Conservation (phyloP, 2,329 filamentous ascomycete genomes). For the Neurospora sp. region DNA sequence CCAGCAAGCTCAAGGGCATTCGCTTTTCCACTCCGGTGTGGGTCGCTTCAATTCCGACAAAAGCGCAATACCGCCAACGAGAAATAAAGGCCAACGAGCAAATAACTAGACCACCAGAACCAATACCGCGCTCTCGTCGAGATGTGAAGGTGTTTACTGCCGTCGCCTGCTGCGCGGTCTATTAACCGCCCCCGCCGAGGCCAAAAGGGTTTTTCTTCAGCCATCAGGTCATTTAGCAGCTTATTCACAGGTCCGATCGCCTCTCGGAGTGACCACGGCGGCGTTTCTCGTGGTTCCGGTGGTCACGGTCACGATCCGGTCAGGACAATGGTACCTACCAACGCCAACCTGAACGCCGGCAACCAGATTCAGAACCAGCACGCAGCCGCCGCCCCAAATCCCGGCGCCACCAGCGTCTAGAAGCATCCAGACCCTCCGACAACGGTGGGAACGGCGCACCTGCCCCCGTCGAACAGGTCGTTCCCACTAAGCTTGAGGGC, state of each 20-base stretch:
- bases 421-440: neutral
- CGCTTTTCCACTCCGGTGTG: neutral
- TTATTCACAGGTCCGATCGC: neutral
- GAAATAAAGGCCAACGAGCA: neutral
- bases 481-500: too few relatives aligned
- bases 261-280: neutral
- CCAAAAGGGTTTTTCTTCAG: neutral
- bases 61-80: neutral
- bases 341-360: neutral
- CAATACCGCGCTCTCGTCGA: neutral
- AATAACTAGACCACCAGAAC: neutral
- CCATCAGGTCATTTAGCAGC: neutral
- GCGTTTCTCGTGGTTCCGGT: neutral
- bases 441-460: constrained; percentile 4
- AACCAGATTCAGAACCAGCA: neutral
- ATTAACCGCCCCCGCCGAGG: neutral
- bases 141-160: neutral
- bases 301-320: neutral
- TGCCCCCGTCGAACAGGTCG: too few relatives aligned
- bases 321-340: neutral
- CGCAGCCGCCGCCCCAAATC: neutral
- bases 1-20: neutral
- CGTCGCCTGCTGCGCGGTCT: neutral
- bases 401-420: neutral
- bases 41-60: neutral